Conservation (phyloP, 2,329 filamentous ascomycete species). For the Leptodontidium sp. region DNA sequence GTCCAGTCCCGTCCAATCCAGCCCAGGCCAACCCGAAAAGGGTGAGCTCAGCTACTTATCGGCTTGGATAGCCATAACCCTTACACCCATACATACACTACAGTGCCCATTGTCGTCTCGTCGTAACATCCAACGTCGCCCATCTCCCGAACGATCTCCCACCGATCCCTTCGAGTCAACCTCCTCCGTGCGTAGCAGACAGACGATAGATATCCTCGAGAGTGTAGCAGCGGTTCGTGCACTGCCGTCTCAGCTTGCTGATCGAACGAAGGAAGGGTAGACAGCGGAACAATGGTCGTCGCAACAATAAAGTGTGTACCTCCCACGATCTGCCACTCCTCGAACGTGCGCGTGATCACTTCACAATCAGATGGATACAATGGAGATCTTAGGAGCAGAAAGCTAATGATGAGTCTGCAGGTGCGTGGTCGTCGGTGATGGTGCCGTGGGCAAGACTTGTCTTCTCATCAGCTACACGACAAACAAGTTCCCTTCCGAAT, state of each 20-base stretch:
- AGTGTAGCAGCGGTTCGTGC: constrained; percentile 16
- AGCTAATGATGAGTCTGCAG: constrained; percentile 57
- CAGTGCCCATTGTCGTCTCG: not conserved
- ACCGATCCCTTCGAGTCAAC: constrained; percentile 9
- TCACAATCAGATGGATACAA: not conserved
- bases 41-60: constrained; percentile 27
- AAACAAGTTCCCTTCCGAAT: constrained; percentile 99
- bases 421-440: constrained; percentile 98
- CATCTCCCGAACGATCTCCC: constrained; percentile 19
- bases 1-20: not conserved
- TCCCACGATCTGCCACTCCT: constrained; percentile 26
- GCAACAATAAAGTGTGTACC: constrained; percentile 68
- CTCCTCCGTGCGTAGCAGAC: constrained; percentile 7
- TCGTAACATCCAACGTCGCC: constrained; percentile 11
- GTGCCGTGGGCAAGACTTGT: constrained; percentile 99
- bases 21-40: constrained; percentile 19
- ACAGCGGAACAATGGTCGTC: constrained; percentile 54
- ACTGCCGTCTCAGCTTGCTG: constrained; percentile 23
- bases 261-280: constrained; percentile 24
- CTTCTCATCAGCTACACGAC: constrained; percentile 99
- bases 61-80: constrained; percentile 16
- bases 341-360: constrained; percentile 17
- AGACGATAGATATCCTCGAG: constrained; percentile 2
- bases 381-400: not conserved
- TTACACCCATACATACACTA: not conserved